phyloP scores from a whole-genome alignment of 495 filamentous ascomycete species.

The Mycothermus thermophilus region DNA sequence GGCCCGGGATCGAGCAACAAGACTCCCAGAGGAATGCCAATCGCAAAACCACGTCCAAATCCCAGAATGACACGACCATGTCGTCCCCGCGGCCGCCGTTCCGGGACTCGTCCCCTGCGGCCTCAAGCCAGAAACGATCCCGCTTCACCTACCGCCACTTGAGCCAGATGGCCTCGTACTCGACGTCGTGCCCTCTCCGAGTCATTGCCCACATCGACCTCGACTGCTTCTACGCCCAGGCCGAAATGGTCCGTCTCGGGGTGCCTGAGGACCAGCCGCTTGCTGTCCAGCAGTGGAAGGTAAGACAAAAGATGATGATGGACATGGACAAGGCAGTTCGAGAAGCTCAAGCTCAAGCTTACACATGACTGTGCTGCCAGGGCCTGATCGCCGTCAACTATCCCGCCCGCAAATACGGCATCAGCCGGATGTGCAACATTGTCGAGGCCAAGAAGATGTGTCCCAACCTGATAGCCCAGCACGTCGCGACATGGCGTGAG shows the following conservation, averaged over 20 bases:
- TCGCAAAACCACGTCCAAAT: too few relatives aligned
- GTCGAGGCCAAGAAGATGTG: conserved; percentile 81
- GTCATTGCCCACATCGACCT: conserved; percentile 88
- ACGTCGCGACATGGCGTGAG: conserved; percentile 90
- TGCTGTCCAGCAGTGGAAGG: conserved; percentile 77
- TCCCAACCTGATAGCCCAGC: conserved; percentile 70
- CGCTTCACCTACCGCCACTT: conserved; percentile 78
- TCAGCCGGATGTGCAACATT: conserved; percentile 59
- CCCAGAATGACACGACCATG: conserved; percentile 9
- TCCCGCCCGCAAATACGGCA: conserved; percentile 65
- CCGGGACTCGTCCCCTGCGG: conserved; percentile 25
- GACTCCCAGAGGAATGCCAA: too few relatives aligned
- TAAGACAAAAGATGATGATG: too few relatives aligned
- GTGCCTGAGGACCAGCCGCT: conserved; percentile 62
- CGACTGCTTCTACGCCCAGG: conserved; percentile 97
- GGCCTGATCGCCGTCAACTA: conserved; percentile 95
- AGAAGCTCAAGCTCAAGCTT: too few relatives aligned
- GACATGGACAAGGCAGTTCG: too few relatives aligned
- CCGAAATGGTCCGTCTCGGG: conserved; percentile 75
- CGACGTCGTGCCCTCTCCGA: conserved; percentile 61
- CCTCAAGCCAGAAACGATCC: conserved; percentile 28
- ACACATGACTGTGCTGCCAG: too few relatives aligned
- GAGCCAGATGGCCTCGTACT: conserved; percentile 54
- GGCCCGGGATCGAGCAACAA: too few relatives aligned
- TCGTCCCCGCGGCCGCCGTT: conserved; percentile 21